Evolutionary conservation across 495 filamentous ascomycete species (phyloP), one percentile per base, ranked within the genome.

Genomic region (Elasticomyces elasticus): DNA sequence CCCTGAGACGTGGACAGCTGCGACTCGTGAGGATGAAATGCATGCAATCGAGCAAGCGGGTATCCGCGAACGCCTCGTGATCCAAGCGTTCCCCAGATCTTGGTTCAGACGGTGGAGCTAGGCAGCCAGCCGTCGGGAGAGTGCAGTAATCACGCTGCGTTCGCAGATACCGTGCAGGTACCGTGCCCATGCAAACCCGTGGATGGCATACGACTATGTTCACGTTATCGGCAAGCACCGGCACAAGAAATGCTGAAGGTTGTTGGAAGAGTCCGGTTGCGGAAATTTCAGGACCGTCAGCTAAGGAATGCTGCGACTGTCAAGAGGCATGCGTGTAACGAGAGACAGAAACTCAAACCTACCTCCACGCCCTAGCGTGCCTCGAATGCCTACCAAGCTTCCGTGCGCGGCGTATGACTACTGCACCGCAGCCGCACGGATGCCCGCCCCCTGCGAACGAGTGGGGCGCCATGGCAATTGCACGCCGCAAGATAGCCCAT

Each of bases 131-230:
- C 57, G 57, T 42, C 51, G 38, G 57, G 52, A 51, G 46, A 13
- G 2, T 41, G 57, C 51, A 10, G 5, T 28, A 33, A 41, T 60
- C 57, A 60, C 57, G 57, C 57, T 55, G 47, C 52, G 52, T 60
- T 55, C 52, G 52, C 52, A 55, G 52, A 46, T 47, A 38, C 20
- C 43, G 43, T 15, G 56, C 51, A 59, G 51, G 51, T 46, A 44
- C 56, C 26, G 41, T 33, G 55, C 24, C 31, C 44, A 13, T 49
- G 42, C 42, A 26, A 45, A 26, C 24, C 35, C 35, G 35, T 40
- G 35, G 35, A 33, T 15, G 30, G 30, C 30, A 33, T 33, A 15
- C 30, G 15, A 33, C 30, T 33, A 7, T 7, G 30, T 33, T 7
- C 7, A 33, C 30, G 30, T 33, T 33, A 40, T 5, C 5, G 35